Evolutionary conservation across 176 grass and related monocot species (phyloP).

Genomic region (Eremochloa ophiuroides): DNA sequence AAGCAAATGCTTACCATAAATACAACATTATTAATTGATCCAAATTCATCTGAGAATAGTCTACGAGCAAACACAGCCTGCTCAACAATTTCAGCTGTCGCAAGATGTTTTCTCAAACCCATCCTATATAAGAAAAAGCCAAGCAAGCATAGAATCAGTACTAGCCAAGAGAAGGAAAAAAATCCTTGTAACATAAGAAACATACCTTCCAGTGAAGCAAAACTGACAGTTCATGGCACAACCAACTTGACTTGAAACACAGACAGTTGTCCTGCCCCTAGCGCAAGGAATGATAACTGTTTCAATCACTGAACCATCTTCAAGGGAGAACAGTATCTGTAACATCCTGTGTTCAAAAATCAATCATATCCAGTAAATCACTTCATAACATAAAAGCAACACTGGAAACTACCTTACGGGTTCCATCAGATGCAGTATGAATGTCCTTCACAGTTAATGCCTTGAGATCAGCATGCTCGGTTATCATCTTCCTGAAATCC

Average conservation of each 20-base stretch:
- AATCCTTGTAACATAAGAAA: not conserved
- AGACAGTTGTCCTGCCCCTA: conserved; percentile 74
- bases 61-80: conserved; percentile 92
- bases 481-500: conserved; percentile 85
- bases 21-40: conserved; percentile 86
- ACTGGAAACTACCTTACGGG: conserved; percentile 65
- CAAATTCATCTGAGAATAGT: conserved; percentile 90
- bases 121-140: conserved; percentile 49
- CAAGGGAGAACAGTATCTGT: conserved; percentile 91
- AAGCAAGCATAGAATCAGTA: not conserved
- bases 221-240: conserved; percentile 99
- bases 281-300: conserved; percentile 86
- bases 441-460: conserved; percentile 81
- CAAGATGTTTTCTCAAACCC: conserved; percentile 90
- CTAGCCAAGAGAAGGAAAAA: not conserved
- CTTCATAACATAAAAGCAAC: conserved; percentile 7
- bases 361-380: conserved; percentile 46
- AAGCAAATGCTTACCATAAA: conserved; percentile 81
- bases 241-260: conserved; percentile 97
- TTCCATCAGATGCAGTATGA: conserved; percentile 71
- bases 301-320: conserved; percentile 83
- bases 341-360: conserved; percentile 65
- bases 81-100: conserved; percentile 95
- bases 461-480: conserved; percentile 61
- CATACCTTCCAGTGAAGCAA: conserved; percentile 92